A percentile compares a stretch with the other conserved stretches of the same genome.
These are phyloP conservation scores for Leptosphaerulina australis DNA, from an alignment of 2,329 filamentous ascomycete species.

Conservation along the genomic window DNA sequence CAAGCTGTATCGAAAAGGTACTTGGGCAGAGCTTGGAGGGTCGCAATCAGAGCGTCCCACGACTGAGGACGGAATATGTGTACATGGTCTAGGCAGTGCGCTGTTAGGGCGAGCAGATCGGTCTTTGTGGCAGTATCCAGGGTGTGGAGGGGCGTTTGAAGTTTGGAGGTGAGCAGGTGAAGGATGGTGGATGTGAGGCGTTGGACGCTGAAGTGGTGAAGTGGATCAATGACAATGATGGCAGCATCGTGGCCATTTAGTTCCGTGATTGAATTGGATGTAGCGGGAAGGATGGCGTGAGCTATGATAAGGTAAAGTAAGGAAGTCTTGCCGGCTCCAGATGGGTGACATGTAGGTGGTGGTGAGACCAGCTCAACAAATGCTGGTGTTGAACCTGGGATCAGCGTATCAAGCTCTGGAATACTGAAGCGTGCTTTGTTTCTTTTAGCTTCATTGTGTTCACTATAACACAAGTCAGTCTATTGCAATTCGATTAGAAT, in stretches of 20 bases:
- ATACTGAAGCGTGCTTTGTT: conserved; percentile 48
- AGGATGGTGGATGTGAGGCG: conserved; percentile 53
- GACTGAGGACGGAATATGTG: conserved; percentile 64
- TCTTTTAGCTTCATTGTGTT: background rate
- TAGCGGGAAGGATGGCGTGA: conserved; percentile 57
- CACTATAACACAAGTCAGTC: background rate
- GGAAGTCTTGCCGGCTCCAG: conserved; percentile 63
- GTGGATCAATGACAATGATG: conserved; percentile 62
- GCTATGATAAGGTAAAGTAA: conserved; percentile 63
- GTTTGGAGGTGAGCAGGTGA: conserved; percentile 11
- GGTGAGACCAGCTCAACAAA: conserved; percentile 61
- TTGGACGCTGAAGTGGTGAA: conserved; percentile 59
- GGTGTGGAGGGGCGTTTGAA: background rate
- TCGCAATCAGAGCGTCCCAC: conserved; percentile 57
- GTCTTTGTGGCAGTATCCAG: background rate
- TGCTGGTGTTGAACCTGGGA: conserved; percentile 22
- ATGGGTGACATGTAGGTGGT: conserved; percentile 38
- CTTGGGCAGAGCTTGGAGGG: conserved; percentile 53
- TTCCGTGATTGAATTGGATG: conserved; percentile 13
- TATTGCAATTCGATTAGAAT: too few species aligned
- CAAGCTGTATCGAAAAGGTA: conserved; percentile 59
- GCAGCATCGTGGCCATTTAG: conserved; percentile 53
- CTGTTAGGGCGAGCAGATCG: conserved; percentile 35
- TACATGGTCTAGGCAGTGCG: conserved; percentile 58
- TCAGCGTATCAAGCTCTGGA: conserved; percentile 53